Percentiles rank a stretch among this genome's conserved stretches.
Conservation (phyloP, 768 basidiomycete genomes). For the Podaxis carcinomalis region DNA sequence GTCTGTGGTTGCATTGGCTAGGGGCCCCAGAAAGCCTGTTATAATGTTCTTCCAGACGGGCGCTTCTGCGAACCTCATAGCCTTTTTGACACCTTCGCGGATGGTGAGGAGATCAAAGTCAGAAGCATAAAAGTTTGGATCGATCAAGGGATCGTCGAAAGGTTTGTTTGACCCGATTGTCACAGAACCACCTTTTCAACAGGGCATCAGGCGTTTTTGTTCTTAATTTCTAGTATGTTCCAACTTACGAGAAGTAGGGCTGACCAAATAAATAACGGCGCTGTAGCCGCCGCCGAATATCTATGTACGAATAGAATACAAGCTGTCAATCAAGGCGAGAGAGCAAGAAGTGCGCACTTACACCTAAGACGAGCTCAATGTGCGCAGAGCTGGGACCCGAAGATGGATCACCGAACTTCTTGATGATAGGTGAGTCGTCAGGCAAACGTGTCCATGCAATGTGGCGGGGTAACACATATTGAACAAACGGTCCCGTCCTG, state of each 20-base stretch:
- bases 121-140: constrained; percentile 7
- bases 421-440: not conserved
- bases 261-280: constrained; percentile 17
- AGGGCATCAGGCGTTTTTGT: not conserved
- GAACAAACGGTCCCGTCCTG: constrained; percentile 9
- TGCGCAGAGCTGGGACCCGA: constrained; percentile 12
- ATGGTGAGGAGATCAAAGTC: constrained; percentile 13
- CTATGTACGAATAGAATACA: not conserved
- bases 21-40: constrained; percentile 7
- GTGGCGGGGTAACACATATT: not conserved
- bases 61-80: constrained; percentile 16
- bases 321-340: not conserved
- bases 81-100: constrained; percentile 17
- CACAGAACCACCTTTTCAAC: constrained; percentile 16
- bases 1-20: constrained; percentile 10
- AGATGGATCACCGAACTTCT: constrained; percentile 5
- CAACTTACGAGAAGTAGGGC: constrained; percentile 23
- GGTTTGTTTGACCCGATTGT: constrained; percentile 19
- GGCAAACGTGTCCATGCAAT: constrained; percentile 10
- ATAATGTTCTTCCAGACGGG: constrained; percentile 16
- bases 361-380: constrained; percentile 7
- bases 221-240: not conserved
- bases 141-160: constrained; percentile 21
- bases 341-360: not conserved
- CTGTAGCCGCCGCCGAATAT: constrained; percentile 18